Conservation (phyloP, 345 rosid genomes). For the Brassica juncea region DNA sequence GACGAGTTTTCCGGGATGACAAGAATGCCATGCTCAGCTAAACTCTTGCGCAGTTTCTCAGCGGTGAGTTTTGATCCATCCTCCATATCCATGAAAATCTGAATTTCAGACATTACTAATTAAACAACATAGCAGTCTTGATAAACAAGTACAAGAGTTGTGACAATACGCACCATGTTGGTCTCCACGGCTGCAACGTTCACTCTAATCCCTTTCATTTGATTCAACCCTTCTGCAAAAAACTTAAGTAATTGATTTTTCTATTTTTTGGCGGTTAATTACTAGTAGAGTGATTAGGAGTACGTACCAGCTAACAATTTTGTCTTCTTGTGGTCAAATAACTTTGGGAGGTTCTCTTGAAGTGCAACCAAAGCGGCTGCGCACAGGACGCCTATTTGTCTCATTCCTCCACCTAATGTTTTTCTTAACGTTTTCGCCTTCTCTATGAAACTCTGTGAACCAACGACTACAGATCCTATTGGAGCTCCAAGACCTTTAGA, state of each 20-base stretch:
- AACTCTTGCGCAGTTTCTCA: slow-evolving; percentile 55
- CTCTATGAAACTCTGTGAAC: slow-evolving; percentile 70
- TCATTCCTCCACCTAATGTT: slow-evolving; percentile 96
- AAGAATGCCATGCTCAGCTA: slow-evolving; percentile 69
- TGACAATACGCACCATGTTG: slow-evolving; percentile 59
- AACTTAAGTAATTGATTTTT: too few relatives aligned
- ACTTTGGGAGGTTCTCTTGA: slow-evolving; percentile 62
- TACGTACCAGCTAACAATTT: slow-evolving; percentile 72
- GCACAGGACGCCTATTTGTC: slow-evolving; percentile 79
- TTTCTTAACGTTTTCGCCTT: slow-evolving; percentile 82
- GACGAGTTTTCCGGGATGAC: slow-evolving; percentile 57
- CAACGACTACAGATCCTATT: slow-evolving; percentile 83
- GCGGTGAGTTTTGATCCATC: slow-evolving; percentile 54
- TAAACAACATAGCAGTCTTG: neutral
- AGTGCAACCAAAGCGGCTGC: slow-evolving; percentile 80
- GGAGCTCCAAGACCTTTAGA: slow-evolving; percentile 97
- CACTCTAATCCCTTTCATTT: slow-evolving; percentile 66
- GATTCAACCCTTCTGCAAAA: slow-evolving; percentile 67
- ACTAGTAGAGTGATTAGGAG: neutral
- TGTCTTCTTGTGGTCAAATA: slow-evolving; percentile 78
- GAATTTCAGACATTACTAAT: neutral
- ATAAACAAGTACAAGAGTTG: neutral
- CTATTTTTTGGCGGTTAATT: too few relatives aligned
- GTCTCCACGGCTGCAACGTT: slow-evolving; percentile 74
- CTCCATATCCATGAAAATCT: slow-evolving; percentile 65